Base-by-base conservation (phyloP, 352 stramenopile species). In the Phytophthora sojae region DNA sequence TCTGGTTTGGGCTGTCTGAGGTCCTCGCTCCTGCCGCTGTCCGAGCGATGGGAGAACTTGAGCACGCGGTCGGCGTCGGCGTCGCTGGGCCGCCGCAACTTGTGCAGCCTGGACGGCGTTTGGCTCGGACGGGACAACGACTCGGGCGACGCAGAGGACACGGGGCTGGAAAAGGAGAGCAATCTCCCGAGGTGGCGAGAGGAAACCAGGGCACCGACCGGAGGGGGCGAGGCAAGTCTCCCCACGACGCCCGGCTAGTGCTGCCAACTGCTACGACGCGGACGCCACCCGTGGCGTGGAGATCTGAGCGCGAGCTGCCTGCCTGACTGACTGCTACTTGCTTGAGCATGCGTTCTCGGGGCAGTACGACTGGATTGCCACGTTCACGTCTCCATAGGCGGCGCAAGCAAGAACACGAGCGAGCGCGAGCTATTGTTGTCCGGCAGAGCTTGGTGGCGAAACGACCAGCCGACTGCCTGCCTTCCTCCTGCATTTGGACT, bases 101-200 rank as follows among this genome's bases (percentile, higher is more conserved):
- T 54, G 8, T 53, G 58, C 23, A 72, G 21, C 39, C 26, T 61
- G 30, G 56, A 67, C 30, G 49, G 55, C 30, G 51, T 60, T 37
- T 66, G 67, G 0, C 19, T 49, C 21, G 57, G 17, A n/a, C 15
- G 51, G 7, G 47, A 30, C 2, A 60, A 61, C 11, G 59, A 59
- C 32, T 74, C 59, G 11, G 60, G 52, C 17, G 56, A 63, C 6
- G 64, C 65, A 14, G 75, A 61, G 29, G 29, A 32, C 6, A 72
- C 49, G 1, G 75, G 74, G 17, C 47, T 59, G 50, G 66, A 82
- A 39, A 83, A 75, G 54, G 57, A 70, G 57, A 70, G 67, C 49
- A 69, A 63, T 39, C 61, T 74, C 69, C 61, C 54, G 21, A 62
- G 49, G 50, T 69, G 65, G 29, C 57, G 61, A 53, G 65, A 71